Base-by-base conservation (phyloP, 176 grass and related monocot genomes). In the Ampelocalamus luodianensis region DNA sequence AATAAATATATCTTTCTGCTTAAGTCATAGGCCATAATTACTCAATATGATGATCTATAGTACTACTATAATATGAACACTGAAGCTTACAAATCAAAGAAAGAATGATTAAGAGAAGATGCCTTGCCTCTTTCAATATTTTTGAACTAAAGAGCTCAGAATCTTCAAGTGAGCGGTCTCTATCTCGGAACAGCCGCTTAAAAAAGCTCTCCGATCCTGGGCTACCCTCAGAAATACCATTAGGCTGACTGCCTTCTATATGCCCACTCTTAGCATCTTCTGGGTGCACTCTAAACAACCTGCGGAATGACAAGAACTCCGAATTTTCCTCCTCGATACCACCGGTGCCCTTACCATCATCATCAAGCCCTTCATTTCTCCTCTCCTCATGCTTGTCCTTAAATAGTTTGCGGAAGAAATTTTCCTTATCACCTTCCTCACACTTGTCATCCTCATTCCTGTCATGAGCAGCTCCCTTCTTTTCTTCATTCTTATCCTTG, bases 401-500 rank as follows among this genome's bases (percentile, higher is more conserved):
- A 70, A 99, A 99, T 67, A 99, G 78, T 77, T 92, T 95, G 29
- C 77, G 82, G 62, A 99, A 96, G 74, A 99, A 99, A 85, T 93
- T 88, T 49, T 99, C 96, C 86, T 95, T 99, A 36, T 99, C 96
- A 62, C 81, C 89, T 84, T 96, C 96, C 55, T 96, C 91, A 70
- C 76, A 85, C 51, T 82, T 98, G 24, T 95, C 87, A 79, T 90
- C 87, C 50, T 93, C 96, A 42, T 89, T 90, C 53, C 85, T 88
- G 10, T 90, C 84, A 86, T 90, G 86, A 59, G 75, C 58, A 63
- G 74, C 54, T 55, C 74, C 88, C 54, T 92, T 97, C 83, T 88
- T 94, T 64, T 93, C 95, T 86, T 99, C 96, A 91, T 86, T 90
- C 68, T 99, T 99, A 71, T 99, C 96, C 88, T 99, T 99, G 80